Evolutionary conservation across 495 filamentous ascomycete species (phyloP).

Genomic region (Bombardia bombarda): DNA sequence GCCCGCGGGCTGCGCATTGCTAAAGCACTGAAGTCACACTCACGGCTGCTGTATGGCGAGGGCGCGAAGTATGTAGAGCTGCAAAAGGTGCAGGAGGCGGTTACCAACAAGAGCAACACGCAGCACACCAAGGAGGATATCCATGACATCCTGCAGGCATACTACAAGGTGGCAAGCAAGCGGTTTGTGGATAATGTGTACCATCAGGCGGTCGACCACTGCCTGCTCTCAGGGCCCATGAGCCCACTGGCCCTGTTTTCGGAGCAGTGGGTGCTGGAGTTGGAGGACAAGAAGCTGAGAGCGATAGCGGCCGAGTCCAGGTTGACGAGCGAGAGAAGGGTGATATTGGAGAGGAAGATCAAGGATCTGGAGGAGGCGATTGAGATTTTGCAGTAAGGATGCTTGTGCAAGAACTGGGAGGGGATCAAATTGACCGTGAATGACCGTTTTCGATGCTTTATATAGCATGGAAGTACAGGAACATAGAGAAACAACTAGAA

Average conservation of each 20-base stretch:
- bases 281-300: conserved; percentile 23
- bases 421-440: no score
- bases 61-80: not conserved
- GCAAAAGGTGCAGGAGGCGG: not conserved
- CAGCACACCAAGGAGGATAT: conserved; percentile 42
- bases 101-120: conserved; percentile 35
- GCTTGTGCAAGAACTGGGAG: no score
- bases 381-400: conserved; percentile 16
- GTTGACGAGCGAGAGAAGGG: conserved; percentile 12
- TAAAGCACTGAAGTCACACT: conserved; percentile 2
- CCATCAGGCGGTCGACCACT: conserved; percentile 25
- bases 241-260: conserved; percentile 26
- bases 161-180: conserved; percentile 52
- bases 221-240: conserved; percentile 24
- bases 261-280: conserved; percentile 24
- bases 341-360: conserved; percentile 20
- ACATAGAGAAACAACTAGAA: no score
- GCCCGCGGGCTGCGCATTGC: conserved; percentile 20
- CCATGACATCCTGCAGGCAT: conserved; percentile 50
- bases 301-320: conserved; percentile 28
- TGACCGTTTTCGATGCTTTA: no score
- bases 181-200: conserved; percentile 52
- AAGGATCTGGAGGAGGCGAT: conserved; percentile 17
- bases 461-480: no score
- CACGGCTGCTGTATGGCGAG: no score